phyloP scores from a whole-genome alignment of 306 rosid genomes.

The Adenanthera pavonina region DNA sequence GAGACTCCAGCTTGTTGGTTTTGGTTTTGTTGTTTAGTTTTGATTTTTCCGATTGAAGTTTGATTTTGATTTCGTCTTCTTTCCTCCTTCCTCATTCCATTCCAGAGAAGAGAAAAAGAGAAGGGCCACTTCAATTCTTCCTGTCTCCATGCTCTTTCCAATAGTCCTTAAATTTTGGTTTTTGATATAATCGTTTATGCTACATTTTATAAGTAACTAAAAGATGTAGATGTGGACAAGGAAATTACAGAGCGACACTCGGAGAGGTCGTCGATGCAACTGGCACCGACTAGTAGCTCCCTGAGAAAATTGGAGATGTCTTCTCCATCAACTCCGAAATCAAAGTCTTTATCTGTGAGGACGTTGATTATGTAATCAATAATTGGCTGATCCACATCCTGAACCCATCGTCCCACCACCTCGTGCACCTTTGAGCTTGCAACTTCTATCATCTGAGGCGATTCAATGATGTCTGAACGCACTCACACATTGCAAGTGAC shows the following conservation, averaged over 20 bases:
- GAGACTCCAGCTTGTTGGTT: too few relatives aligned
- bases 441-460: conserved; percentile 73
- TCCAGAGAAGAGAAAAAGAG: too few relatives aligned
- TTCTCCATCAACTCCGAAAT: conserved; percentile 88
- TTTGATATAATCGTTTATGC: background rate
- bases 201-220: conserved; percentile 25
- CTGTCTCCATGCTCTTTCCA: too few relatives aligned
- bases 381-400: conserved; percentile 84
- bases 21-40: too few relatives aligned
- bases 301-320: conserved; percentile 88
- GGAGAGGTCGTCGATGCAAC: conserved; percentile 69
- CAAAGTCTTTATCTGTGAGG: conserved; percentile 97
- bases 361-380: conserved; percentile 90
- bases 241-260: conserved; percentile 86
- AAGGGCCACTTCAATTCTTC: too few relatives aligned
- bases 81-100: too few relatives aligned
- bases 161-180: too few relatives aligned
- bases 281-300: conserved; percentile 89
- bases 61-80: too few relatives aligned
- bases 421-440: conserved; percentile 91
- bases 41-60: too few relatives aligned
- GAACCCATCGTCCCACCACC: conserved; percentile 69
- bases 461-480: background rate
- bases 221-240: background rate
- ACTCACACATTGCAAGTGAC: background rate